A percentile compares a stretch with the other conserved stretches of the same genome.
Conservation (phyloP, 2,329 filamentous ascomycete species). For the Arthrobotrys sphaeroides region DNA sequence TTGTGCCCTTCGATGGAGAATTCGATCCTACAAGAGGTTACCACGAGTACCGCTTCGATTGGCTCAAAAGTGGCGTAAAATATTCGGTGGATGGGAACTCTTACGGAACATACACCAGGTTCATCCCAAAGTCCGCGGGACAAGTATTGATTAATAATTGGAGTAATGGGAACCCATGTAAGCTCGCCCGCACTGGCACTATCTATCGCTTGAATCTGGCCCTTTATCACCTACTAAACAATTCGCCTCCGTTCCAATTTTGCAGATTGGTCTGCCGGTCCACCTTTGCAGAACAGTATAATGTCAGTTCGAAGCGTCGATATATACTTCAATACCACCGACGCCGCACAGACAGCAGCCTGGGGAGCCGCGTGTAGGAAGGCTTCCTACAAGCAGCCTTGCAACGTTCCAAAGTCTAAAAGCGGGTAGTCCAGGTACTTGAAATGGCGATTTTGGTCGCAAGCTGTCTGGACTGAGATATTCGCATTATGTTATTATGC, state of each 20-base stretch:
- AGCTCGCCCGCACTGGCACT: background rate
- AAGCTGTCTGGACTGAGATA: too few relatives aligned
- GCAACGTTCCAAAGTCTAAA: constrained; percentile 23
- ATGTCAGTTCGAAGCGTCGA: constrained; percentile 30
- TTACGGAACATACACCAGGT: constrained; percentile 3
- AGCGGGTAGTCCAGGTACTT: background rate
- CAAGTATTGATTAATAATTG: constrained; percentile 45
- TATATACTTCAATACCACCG: constrained; percentile 43
- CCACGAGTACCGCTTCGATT: constrained; percentile 49
- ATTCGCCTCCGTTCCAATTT: too few relatives aligned
- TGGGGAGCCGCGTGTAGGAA: constrained; percentile 34
- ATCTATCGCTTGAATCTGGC: too few relatives aligned
- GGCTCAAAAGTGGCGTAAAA: constrained; percentile 22
- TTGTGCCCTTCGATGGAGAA: constrained; percentile 31
- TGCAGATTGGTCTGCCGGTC: constrained; percentile 42
- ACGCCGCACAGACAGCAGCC: background rate
- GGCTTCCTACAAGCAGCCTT: background rate
- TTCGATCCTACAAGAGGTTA: constrained; percentile 43
- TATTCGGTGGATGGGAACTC: constrained; percentile 25
- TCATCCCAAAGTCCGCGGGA: constrained; percentile 4
- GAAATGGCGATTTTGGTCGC: too few relatives aligned
- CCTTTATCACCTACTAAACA: too few relatives aligned
- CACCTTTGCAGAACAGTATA: constrained; percentile 26
- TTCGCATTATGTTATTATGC: too few relatives aligned
- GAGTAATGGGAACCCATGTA: constrained; percentile 49